These are phyloP conservation scores for Tilletia indica DNA, from an alignment of 1,284 basidiomycete species.

Conservation along the genomic window DNA sequence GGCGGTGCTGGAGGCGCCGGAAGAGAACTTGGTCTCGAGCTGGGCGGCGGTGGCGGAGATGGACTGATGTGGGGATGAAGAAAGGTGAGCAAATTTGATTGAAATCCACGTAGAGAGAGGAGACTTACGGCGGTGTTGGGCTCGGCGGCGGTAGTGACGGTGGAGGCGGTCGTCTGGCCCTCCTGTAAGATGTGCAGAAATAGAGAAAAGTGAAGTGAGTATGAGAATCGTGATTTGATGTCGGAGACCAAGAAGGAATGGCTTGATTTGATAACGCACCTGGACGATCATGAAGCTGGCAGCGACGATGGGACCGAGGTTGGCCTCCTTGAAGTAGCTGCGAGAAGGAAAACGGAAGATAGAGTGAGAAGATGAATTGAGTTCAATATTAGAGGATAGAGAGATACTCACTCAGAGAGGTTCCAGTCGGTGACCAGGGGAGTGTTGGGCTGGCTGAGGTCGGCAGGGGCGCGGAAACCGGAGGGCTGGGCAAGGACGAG, in stretches of 20 bases:
- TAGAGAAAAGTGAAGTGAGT: background rate
- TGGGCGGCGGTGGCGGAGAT: constrained; percentile 16
- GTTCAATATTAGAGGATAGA: background rate
- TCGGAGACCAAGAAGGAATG: background rate
- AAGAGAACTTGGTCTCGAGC: constrained; percentile 13
- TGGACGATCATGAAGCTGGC: constrained; percentile 43
- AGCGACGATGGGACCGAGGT: constrained; percentile 40
- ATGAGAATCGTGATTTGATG: background rate
- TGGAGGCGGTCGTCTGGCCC: constrained; percentile 5
- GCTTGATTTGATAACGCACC: constrained; percentile 21
- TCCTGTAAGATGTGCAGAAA: background rate
- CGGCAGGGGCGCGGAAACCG: constrained; percentile 35
- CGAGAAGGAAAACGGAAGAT: background rate
- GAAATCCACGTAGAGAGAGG: background rate
- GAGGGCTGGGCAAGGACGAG: constrained; percentile 41
- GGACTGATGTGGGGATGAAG: background rate
- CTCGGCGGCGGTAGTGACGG: constrained; percentile 3
- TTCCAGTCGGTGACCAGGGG: constrained; percentile 7
- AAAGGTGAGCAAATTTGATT: background rate
- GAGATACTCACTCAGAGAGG: constrained; percentile 3
- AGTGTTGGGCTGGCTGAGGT: constrained; percentile 22
- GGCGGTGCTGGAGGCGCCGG: background rate
- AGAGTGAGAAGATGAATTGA: background rate
- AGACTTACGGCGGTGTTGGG: constrained; percentile 3
- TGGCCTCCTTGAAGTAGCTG: constrained; percentile 34